Evolutionary conservation across 306 rosid genomes (phyloP), one percentile per base, ranked within the genome.

Genomic region (Casuarina equisetifolia): DNA sequence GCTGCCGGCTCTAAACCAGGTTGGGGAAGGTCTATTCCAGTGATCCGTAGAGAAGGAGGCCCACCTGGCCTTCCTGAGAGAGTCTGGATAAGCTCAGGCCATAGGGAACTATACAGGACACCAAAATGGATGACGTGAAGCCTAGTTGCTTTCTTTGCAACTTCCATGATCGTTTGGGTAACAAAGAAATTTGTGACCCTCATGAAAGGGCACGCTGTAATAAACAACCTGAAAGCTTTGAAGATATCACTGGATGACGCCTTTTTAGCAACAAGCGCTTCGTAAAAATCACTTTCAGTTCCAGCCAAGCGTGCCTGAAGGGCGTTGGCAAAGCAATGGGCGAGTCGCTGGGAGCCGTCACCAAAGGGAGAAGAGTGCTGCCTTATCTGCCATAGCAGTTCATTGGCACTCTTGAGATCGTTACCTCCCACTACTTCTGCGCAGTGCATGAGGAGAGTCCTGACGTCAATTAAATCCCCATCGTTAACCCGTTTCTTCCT

Each of bases 21-120:
- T 68, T 89, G 93, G 19, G 98, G 98, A 85, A 84, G 52, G 72
- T 93, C 98, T 72, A 93, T 87, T 74, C 95, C 98, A 0, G 98
- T 93, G 68, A 85, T 82, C 11, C 85, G 84, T 45, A 85, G 81
- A 78, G 70, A 74, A 9, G 17, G 82, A 85, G 62, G 87, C 19
- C 93, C 95, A 0, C 85, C 88, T 1, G 73, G 77, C 64, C 92
- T 82, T 48, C 49, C 32, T 4, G 94, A 82, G 54, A 92, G 91
- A 15, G 0, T 36, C 3, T 84, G 85, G 74, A 92, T 82, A 3
- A 92, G 92, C 81, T 82, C 84, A 0, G 97, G 92, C 97, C 97
- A 92, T 42, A 90, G 94, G 74, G 77, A 92, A 71, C 96, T 96
- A 70, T 89, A 91, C 52, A 80, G 84, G 67, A 93, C 82, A 11